A percentile compares a stretch with the other conserved stretches of the same genome.
phyloP scores from a whole-genome alignment of 1,284 basidiomycete species.

The Anthracocystis walkeri region DNA sequence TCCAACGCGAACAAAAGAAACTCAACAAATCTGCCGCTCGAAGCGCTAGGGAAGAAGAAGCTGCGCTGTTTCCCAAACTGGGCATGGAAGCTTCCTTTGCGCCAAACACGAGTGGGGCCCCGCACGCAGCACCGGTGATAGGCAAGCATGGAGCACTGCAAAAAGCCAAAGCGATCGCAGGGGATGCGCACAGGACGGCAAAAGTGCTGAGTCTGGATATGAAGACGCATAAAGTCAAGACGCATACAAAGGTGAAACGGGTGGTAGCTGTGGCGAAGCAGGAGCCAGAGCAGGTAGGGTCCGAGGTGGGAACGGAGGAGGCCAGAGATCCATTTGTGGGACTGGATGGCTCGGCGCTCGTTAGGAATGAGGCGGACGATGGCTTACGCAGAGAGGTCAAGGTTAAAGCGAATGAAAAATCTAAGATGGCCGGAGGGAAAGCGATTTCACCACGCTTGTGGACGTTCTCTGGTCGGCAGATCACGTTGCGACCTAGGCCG shows the following conservation, averaged over 20 bases:
- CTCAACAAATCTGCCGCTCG: constrained; percentile 29
- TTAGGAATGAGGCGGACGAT: constrained; percentile 35
- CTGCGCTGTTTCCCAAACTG: constrained; percentile 37
- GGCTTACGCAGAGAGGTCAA: constrained; percentile 9
- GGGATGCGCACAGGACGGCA: constrained; percentile 46
- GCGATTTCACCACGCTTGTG: constrained; percentile 17
- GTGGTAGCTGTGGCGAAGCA: neutral
- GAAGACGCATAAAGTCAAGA: constrained; percentile 52
- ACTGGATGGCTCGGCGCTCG: constrained; percentile 24
- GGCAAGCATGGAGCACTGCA: constrained; percentile 49
- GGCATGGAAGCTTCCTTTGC: constrained; percentile 15
- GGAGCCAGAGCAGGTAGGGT: neutral
- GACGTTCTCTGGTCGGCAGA: constrained; percentile 11
- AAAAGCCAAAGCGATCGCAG: constrained; percentile 42
- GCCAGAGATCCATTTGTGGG: constrained; percentile 38
- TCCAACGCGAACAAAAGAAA: constrained; percentile 39
- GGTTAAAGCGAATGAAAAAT: neutral
- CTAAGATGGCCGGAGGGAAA: neutral
- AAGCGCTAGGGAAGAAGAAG: constrained; percentile 28
- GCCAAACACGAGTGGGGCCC: neutral
- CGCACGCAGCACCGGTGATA: constrained; percentile 17
- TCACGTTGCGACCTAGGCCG: constrained; percentile 4
- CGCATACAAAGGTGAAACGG: constrained; percentile 21
- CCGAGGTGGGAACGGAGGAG: constrained; percentile 5
- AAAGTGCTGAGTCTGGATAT: constrained; percentile 52